A percentile compares a stretch with the other conserved stretches of the same genome.
Conservation (phyloP, 305 asterid species). For the Salvia sclarea region DNA sequence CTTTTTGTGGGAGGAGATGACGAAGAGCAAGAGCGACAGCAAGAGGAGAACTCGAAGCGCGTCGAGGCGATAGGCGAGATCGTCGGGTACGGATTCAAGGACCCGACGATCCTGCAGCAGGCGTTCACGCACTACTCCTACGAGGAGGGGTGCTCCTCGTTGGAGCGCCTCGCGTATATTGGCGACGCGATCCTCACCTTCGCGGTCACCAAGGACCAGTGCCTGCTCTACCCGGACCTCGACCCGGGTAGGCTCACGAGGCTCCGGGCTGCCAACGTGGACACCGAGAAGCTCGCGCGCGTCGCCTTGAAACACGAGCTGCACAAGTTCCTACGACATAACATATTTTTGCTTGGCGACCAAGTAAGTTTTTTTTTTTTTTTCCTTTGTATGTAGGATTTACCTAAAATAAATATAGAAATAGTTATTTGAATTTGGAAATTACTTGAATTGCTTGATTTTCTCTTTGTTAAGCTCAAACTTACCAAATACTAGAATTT, state of each 20-base stretch:
- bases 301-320: slow-evolving; percentile 41
- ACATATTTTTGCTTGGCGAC: slow-evolving; percentile 32
- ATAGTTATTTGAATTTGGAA: background rate
- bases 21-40: no score
- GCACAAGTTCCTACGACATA: slow-evolving; percentile 44
- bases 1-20: no score
- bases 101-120: slow-evolving; percentile 32
- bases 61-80: slow-evolving; percentile 26
- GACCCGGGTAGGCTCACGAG: slow-evolving; percentile 42
- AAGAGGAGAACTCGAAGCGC: background rate
- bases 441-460: background rate
- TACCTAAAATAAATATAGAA: no score
- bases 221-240: slow-evolving; percentile 32
- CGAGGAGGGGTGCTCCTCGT: slow-evolving; percentile 27
- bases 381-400: background rate
- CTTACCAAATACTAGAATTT: background rate
- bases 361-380: slow-evolving; percentile 36
- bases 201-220: slow-evolving; percentile 36
- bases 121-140: slow-evolving; percentile 49
- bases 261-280: slow-evolving; percentile 58
- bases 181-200: slow-evolving; percentile 53
- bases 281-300: slow-evolving; percentile 62
- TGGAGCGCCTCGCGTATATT: slow-evolving; percentile 44
- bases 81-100: slow-evolving; percentile 42
- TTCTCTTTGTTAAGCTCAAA: background rate